Conservation (phyloP, 2,329 filamentous ascomycete species). For the Raffaelea ambrosiae region DNA sequence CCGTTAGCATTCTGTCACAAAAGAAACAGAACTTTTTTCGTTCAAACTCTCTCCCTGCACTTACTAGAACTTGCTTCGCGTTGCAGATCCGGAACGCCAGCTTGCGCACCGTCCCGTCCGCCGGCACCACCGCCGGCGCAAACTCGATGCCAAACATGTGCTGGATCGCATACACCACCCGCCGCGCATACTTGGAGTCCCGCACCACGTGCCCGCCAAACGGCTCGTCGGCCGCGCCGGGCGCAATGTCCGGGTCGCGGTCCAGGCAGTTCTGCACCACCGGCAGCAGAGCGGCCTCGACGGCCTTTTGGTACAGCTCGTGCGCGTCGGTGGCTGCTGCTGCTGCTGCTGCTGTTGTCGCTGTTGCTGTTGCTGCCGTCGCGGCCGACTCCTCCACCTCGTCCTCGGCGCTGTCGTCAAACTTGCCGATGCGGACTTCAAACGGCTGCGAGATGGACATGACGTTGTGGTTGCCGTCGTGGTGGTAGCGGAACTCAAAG, state of each 20-base stretch:
- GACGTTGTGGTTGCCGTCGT: slow-evolving; percentile 83
- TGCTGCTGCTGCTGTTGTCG: slow-evolving; percentile 1
- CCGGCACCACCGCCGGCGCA: slow-evolving; percentile 81
- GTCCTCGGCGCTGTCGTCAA: slow-evolving; percentile 70
- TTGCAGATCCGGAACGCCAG: slow-evolving; percentile 92
- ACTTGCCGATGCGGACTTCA: slow-evolving; percentile 74
- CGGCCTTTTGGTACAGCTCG: slow-evolving; percentile 54
- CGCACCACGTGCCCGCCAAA: slow-evolving; percentile 82
- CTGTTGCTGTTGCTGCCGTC: slow-evolving; percentile 24
- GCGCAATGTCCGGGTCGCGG: slow-evolving; percentile 82
- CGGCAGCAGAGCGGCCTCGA: slow-evolving; percentile 71
- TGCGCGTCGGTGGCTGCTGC: slow-evolving; percentile 24
- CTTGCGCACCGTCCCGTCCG: slow-evolving; percentile 84
- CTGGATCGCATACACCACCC: slow-evolving; percentile 88
- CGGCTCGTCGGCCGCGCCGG: slow-evolving; percentile 65
- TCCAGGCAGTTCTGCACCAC: slow-evolving; percentile 90
- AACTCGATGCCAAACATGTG: slow-evolving; percentile 98
- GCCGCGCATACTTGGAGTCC: slow-evolving; percentile 78
- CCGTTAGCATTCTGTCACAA: background rate
- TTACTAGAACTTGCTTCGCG: slow-evolving; percentile 86
- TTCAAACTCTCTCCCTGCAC: too few relatives aligned
- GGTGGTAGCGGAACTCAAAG: slow-evolving; percentile 96
- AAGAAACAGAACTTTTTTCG: background rate
- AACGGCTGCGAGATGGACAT: slow-evolving; percentile 93
- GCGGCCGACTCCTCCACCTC: slow-evolving; percentile 54